Conservation (phyloP, 768 basidiomycete genomes). For the Astraeus odoratus region DNA sequence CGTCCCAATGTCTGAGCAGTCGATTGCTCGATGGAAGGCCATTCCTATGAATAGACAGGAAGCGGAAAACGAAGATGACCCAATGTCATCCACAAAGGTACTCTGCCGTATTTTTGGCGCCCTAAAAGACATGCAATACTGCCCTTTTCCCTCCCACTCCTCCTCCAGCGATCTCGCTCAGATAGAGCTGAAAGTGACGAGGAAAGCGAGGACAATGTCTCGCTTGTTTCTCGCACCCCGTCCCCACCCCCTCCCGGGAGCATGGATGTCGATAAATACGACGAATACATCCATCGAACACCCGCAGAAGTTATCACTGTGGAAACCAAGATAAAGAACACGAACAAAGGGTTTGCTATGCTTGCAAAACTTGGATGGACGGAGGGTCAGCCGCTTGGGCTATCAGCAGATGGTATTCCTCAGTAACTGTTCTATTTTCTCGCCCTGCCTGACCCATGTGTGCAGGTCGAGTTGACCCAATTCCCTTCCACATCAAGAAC, state of each 20-base stretch:
- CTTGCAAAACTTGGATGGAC: constrained; percentile 79
- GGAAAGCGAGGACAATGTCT: constrained; percentile 54
- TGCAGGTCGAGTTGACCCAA: constrained; percentile 72
- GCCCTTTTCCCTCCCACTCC: constrained; percentile 40
- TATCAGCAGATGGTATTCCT: constrained; percentile 64
- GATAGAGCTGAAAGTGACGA: constrained; percentile 31
- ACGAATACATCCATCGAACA: constrained; percentile 49
- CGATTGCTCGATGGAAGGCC: constrained; percentile 67
- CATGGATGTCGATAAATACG: constrained; percentile 61
- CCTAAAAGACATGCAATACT: constrained; percentile 43
- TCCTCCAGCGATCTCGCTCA: constrained; percentile 57
- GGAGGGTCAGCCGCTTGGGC: constrained; percentile 70
- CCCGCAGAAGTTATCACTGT: constrained; percentile 68
- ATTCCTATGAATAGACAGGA: constrained; percentile 44
- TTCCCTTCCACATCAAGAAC: constrained; percentile 74
- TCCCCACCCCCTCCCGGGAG: constrained; percentile 49
- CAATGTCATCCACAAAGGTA: constrained; percentile 50
- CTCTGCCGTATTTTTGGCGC: constrained; percentile 45
- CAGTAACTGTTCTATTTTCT: neutral
- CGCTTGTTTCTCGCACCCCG: constrained; percentile 67
- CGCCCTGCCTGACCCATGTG: constrained; percentile 1
- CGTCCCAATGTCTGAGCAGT: constrained; percentile 59
- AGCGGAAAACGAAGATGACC: constrained; percentile 15
- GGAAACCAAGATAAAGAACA: constrained; percentile 70
- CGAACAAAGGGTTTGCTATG: constrained; percentile 77